phyloP scores from a whole-genome alignment of 495 filamentous ascomycete genomes.

The Aspergillus funiculosus region DNA sequence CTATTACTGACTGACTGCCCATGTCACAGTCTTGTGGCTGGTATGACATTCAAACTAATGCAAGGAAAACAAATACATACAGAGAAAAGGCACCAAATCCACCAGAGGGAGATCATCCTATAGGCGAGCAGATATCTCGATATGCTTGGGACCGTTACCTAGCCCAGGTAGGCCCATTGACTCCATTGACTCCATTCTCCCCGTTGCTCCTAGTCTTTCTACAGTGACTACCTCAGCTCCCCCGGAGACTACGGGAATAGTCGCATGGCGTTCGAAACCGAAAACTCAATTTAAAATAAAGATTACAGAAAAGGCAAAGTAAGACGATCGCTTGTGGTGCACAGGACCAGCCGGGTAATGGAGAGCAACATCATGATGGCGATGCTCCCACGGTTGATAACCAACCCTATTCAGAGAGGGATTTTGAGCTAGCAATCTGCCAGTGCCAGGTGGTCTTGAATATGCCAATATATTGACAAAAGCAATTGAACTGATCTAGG shows the following conservation, averaged over 20 bases:
- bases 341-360: not conserved
- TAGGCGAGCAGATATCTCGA: slow-evolving; percentile 11
- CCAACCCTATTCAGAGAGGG: not conserved
- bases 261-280: not conserved
- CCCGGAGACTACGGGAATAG: not conserved
- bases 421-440: not conserved
- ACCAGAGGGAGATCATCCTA: slow-evolving; percentile 4
- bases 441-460: not conserved
- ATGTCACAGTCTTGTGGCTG: slow-evolving; percentile 20
- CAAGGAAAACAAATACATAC: slow-evolving; percentile 27
- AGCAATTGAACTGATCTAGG: not conserved
- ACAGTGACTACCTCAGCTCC: not conserved
- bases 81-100: slow-evolving; percentile 8
- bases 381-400: not conserved
- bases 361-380: not conserved
- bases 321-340: not conserved
- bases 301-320: not conserved
- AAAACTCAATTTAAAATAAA: not conserved
- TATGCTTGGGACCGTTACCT: slow-evolving; percentile 7
- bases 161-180: too few relatives aligned
- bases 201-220: not conserved
- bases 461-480: slow-evolving; percentile 7
- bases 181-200: not conserved
- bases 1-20: slow-evolving; percentile 5
- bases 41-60: slow-evolving; percentile 23